Evolutionary conservation across 2,329 filamentous ascomycete species (phyloP).

Genomic region (Xylaria sp.): DNA sequence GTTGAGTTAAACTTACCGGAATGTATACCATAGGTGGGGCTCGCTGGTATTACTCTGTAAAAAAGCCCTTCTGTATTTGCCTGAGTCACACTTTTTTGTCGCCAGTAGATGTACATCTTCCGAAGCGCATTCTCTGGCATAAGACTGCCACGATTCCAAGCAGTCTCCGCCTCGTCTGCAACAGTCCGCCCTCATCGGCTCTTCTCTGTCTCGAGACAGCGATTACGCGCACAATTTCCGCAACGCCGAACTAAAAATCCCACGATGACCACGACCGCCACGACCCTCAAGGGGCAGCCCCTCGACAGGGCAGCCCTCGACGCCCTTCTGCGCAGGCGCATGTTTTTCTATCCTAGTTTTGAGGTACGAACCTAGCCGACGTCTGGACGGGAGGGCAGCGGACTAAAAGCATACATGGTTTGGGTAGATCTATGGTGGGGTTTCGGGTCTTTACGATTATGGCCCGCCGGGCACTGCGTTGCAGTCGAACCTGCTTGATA

Average conservation of each 20-base stretch:
- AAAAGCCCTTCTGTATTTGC: not conserved
- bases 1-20: too few species aligned
- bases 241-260: not conserved
- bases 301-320: slow-evolving; percentile 84
- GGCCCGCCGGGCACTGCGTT: slow-evolving; percentile 86
- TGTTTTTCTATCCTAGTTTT: slow-evolving; percentile 95
- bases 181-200: not conserved
- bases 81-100: not conserved
- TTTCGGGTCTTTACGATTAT: slow-evolving; percentile 90
- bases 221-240: not conserved
- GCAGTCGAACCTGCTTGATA: slow-evolving; percentile 83
- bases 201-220: not conserved
- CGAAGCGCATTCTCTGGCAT: not conserved
- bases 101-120: not conserved
- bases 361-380: slow-evolving; percentile 48
- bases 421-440: slow-evolving; percentile 75
- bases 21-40: too few species aligned
- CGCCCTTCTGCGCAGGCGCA: slow-evolving; percentile 79
- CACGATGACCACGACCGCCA: slow-evolving; percentile 58
- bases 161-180: not conserved
- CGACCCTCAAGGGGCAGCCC: slow-evolving; percentile 85
- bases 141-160: not conserved
- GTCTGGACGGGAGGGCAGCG: not conserved
- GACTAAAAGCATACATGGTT: not conserved
- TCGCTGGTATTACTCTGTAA: too few species aligned